Base-by-base conservation (phyloP, 148 eudicot genomes). In the Rhododendron kiyosumense region DNA sequence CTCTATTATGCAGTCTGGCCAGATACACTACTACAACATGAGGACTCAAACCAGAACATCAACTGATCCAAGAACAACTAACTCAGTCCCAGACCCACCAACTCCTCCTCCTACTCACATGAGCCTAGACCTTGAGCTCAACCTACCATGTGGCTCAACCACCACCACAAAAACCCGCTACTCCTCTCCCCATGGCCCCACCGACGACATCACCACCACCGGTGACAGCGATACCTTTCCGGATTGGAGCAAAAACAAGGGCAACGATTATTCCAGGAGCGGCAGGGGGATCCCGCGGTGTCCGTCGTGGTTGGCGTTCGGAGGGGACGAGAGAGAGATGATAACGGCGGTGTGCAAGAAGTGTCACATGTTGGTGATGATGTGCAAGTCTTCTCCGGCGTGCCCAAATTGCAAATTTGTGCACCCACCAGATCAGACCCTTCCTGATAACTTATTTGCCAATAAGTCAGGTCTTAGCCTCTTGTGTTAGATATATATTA, bases 391-490 rank as follows among this genome's bases (percentile, higher is more conserved):
- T 22, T 91, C 98, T n/a, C 96, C 96, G 22, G 80, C 92, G 69
- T 96, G 99, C 88, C 99, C 99, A 3, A 94, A 94, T 86, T 96
- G 99, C 93, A 96, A 96, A 86, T 96, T 94, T 83, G 82, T 94
- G 90, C 98, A 94, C 88, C 94, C 95, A 32, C 91, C 90, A 36
- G 92, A 94, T 49, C 92, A 90, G 28, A 89, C 38, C 46, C 85
- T 91, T n/a, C 85, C 92, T n/a, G 79, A 61, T 81, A 82, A 90
- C 52, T 86, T 92, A 85, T 71, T 71, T 26, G 11, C 2, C 30
- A 71, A 71, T 71, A 90, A 91, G 49, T 88, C 90, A 74, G 88
- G 84, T 59, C 91, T 92, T 88, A 91, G 97, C 90, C 92, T 93
- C 87, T 90, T 90, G 52, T 91, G 91, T 83, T 95, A 89, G 80